These are phyloP conservation scores for Staphylotrichum longicolle DNA, from an alignment of 495 filamentous ascomycete genomes.

Conservation along the genomic window DNA sequence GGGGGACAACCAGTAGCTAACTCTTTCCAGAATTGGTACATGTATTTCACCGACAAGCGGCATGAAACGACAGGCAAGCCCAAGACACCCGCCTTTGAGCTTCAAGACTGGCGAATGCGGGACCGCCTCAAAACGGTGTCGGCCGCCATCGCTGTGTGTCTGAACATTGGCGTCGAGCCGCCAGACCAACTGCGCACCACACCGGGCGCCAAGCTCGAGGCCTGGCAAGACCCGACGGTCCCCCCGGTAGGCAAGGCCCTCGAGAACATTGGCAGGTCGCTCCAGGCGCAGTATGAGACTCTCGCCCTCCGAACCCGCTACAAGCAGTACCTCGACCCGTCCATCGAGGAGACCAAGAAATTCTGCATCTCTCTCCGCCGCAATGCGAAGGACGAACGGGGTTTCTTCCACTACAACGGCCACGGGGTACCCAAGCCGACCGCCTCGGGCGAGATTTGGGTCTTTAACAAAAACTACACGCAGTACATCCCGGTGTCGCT, in stretches of 20 bases:
- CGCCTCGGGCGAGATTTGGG: conserved; percentile 96
- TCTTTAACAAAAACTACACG: conserved; percentile 97
- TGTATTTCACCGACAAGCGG: conserved; percentile 97
- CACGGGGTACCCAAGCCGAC: conserved; percentile 98
- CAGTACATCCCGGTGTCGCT: conserved; percentile 98
- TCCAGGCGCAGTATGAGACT: conserved; percentile 94
- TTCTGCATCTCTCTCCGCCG: conserved; percentile 85
- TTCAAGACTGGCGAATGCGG: conserved; percentile 95
- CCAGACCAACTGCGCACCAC: conserved; percentile 92
- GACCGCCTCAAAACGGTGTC: conserved; percentile 96
- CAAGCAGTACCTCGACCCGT: conserved; percentile 94
- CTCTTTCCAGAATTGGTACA: conserved; percentile 74
- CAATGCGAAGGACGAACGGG: conserved; percentile 91
- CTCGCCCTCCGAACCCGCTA: conserved; percentile 91
- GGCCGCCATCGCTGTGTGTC: conserved; percentile 85
- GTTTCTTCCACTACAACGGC: conserved; percentile 97
- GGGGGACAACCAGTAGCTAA: not conserved
- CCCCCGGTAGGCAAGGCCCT: conserved; percentile 79
- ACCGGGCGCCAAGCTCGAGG: conserved; percentile 89
- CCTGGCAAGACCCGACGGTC: conserved; percentile 89
- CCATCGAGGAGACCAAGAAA: conserved; percentile 93
- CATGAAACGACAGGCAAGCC: conserved; percentile 96
- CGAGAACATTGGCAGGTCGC: conserved; percentile 90
- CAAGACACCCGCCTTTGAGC: conserved; percentile 54
- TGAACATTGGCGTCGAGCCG: conserved; percentile 97